These are phyloP conservation scores for Poa pratensis DNA, from an alignment of 176 grass and related monocot genomes.

Conservation along the genomic window DNA sequence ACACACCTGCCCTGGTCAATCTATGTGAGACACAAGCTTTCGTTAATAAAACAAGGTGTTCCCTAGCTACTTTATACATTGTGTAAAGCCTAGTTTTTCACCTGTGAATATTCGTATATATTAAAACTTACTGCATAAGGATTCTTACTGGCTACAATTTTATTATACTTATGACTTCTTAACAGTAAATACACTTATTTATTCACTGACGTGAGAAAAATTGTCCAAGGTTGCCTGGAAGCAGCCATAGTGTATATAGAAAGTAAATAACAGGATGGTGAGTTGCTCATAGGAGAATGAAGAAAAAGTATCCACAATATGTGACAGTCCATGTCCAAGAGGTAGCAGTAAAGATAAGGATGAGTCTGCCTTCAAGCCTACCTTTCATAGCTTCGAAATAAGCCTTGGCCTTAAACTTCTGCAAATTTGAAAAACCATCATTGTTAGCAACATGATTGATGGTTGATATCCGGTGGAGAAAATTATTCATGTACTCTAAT, in stretches of 20 bases:
- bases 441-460: conserved; percentile 22
- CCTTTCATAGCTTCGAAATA: conserved; percentile 75
- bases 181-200: conserved; percentile 3
- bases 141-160: background rate
- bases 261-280: conserved; percentile 1
- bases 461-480: conserved; percentile 30
- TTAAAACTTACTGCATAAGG: background rate
- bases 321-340: background rate
- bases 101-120: background rate
- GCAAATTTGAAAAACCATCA: conserved; percentile 35
- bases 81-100: background rate
- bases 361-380: conserved; percentile 26
- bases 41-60: background rate
- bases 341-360: conserved; percentile 15
- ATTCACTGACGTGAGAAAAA: conserved; percentile 18
- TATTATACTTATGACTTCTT: background rate
- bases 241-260: background rate
- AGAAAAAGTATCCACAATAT: background rate
- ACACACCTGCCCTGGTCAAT: conserved; percentile 5
- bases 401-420: conserved; percentile 65
- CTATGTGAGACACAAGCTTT: background rate
- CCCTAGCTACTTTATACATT: conserved; percentile 15
- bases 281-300: conserved; percentile 27
- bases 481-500: conserved; percentile 7
- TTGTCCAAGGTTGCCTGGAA: conserved; percentile 17